Base-by-base conservation (phyloP, 257 asterid species). In the Prunella vulgaris region DNA sequence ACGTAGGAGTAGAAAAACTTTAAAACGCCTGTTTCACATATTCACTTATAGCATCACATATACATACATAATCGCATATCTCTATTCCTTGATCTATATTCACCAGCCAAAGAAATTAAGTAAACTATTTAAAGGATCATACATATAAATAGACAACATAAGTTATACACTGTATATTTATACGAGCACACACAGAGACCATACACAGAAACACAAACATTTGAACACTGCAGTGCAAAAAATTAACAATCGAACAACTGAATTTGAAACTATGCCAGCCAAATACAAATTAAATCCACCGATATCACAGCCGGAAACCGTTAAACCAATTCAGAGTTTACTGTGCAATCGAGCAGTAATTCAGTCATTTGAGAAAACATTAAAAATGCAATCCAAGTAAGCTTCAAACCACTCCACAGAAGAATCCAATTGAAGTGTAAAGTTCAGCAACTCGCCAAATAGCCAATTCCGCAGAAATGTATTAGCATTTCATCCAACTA, bases 361-460 rank as follows among this genome's bases (percentile, higher is more conserved):
- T 51, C 69, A 68, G 61, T 69, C 74, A 69, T 66, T 76, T 56
- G 61, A 53, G 25, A 72, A 59, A 3, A 80, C 77, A 68, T 62
- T 33, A 57, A 64, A 22, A 72, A 35, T 28, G 84, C 60, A 54
- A 18, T 27, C 62, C 49, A 44, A 54, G 24, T 28, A 17, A 37
- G 58, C 69, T 60, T 52, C 66, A 30, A 53, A 17, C 20, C 63
- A 13, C 76, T 64, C 60, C 77, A 58, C 35, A 35, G 24, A 60
- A 22, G 20, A 68, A 76, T 22, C 13, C 35, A 76, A 62, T 35
- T 49, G 13, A 62, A 40, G n/a, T 4, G 57, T 28, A 24, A 38
- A 63, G 20, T 27, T 22, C 64, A 64, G 63, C 9, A 72, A 52
- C 30, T 38, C 12, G 38, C 27, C 33, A 25, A 61, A 22, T 9